Percentiles rank a stretch among this genome's conserved stretches.
Evolutionary conservation across 192 early-diverging fungal genomes (phyloP).

Genomic region (Chytriomyces confervae): DNA sequence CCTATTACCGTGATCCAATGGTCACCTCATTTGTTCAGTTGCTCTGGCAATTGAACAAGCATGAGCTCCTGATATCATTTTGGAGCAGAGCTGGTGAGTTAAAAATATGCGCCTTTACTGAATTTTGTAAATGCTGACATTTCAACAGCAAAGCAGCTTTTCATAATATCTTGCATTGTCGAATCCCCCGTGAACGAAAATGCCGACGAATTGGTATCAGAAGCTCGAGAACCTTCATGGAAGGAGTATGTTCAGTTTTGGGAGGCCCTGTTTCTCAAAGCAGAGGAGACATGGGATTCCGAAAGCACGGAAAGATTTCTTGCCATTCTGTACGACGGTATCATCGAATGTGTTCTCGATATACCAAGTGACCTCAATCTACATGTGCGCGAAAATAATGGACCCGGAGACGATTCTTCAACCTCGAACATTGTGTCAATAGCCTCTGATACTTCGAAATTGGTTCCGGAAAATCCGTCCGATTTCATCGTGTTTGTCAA

Average conservation of each 20-base stretch:
- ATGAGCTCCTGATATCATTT: slow-evolving; percentile 29
- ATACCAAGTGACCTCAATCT: slow-evolving; percentile 56
- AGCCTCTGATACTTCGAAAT: slow-evolving; percentile 55
- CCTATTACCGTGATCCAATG: slow-evolving; percentile 51
- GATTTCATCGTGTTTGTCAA: slow-evolving; percentile 76
- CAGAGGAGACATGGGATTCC: slow-evolving; percentile 19
- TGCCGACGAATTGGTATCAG: slow-evolving; percentile 27
- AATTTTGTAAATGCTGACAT: not conserved
- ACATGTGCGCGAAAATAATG: slow-evolving; percentile 40
- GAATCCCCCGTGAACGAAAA: slow-evolving; percentile 23
- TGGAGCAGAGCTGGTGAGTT: slow-evolving; percentile 46
- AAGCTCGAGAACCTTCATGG: slow-evolving; percentile 25
- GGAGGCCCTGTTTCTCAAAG: slow-evolving; percentile 60
- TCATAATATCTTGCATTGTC: slow-evolving; percentile 22
- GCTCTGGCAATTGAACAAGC: slow-evolving; percentile 56
- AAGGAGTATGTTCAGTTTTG: slow-evolving; percentile 65
- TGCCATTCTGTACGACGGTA: slow-evolving; percentile 60
- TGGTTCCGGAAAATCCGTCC: slow-evolving; percentile 62
- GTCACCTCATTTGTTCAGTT: slow-evolving; percentile 59
- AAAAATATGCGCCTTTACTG: no score
- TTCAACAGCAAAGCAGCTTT: slow-evolving; percentile 15
- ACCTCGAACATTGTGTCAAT: slow-evolving; percentile 25
- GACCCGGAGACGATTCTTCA: slow-evolving; percentile 9
- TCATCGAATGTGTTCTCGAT: slow-evolving; percentile 48
- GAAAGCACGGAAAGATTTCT: slow-evolving; percentile 43